Evolutionary conservation across 73 alveolate genomes (phyloP), one percentile per base, ranked within the genome.

Genomic region (Paramecium pentaurelia): DNA sequence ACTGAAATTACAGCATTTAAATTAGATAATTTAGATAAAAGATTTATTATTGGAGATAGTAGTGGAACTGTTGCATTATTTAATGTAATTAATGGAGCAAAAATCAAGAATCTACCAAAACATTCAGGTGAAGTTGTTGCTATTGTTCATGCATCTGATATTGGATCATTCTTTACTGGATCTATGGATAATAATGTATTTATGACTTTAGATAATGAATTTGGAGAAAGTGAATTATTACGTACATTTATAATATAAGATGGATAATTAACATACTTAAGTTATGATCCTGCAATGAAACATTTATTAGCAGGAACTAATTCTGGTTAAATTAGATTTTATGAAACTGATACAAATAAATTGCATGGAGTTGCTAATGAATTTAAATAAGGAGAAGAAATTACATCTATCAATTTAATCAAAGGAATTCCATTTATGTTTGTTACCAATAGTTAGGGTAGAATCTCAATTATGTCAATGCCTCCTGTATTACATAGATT

Each of bases 1-100:
- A 88, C 94, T 54, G 98, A 96, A 86, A 93, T 96, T 6, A 93
- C 98, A 10, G 94, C 96, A 14, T 96, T 95, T 70, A 94, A 94
- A 36, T 27, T 95, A 73, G 98, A 96, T 94, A 80, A 54, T 47
- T 71, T 93, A 42, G 80, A 96, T 71, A 96, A 95, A 91, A 45
- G 98, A 71, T 88, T 95, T 80, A 42, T 96, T 1, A 77, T 96
- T 5, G 98, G 98, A 36, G 98, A 96, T 58, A 85, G 96, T 4
- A 71, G 60, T 37, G 98, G 98, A 6, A 40, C 70, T 14, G 68
- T 93, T 4, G 95, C 95, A 6, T 94, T 96, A 10, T 96, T 88
- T 51, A 93, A 93, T 70, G 88, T 92, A 8, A 58, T 93, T 3
- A 95, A 94, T 70, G 98, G 98, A 38, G 96, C 96, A 75, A 60